Conservation (phyloP, 805 yeast genomes). For the Millerozyma miso region DNA sequence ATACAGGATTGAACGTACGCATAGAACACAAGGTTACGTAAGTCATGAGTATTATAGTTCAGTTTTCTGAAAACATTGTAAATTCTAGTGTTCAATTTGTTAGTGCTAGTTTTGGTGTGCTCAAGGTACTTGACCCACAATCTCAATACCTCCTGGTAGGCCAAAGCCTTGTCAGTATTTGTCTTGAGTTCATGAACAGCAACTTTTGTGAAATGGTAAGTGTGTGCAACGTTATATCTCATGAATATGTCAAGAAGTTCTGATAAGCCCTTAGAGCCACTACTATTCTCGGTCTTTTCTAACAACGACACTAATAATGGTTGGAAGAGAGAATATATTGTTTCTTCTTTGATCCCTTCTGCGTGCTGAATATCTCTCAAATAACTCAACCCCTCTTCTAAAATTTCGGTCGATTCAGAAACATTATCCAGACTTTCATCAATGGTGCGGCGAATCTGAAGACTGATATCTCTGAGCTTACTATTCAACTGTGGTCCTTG, state of each 20-base stretch:
- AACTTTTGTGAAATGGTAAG: constrained; percentile 23
- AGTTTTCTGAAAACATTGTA: constrained; percentile 7
- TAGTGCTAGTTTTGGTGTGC: constrained; percentile 10
- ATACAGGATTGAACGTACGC: constrained; percentile 30
- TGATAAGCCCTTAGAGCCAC: constrained; percentile 9
- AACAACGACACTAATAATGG: constrained; percentile 20
- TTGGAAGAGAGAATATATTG: constrained; percentile 24
- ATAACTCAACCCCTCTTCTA: constrained; percentile 38
- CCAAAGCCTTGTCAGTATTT: constrained; percentile 8
- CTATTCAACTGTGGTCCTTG: constrained; percentile 16
- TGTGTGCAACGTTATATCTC: constrained; percentile 30
- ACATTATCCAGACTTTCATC: constrained; percentile 14
- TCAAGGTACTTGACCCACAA: constrained; percentile 34
- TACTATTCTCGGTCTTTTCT: constrained; percentile 12
- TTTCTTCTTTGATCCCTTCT: constrained; percentile 26
- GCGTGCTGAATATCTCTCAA: constrained; percentile 33
- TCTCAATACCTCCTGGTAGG: constrained; percentile 22
- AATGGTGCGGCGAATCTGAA: constrained; percentile 26
- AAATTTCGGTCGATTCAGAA: constrained; percentile 30
- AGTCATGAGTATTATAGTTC: constrained; percentile 5
- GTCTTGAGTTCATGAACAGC: constrained; percentile 16
- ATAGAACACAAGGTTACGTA: constrained; percentile 27
- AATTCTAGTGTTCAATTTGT: constrained; percentile 4
- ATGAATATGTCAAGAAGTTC: constrained; percentile 25
- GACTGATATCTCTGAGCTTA: constrained; percentile 31